Conservation (phyloP, 768 basidiomycete genomes). For the Wakefieldia striispora region DNA sequence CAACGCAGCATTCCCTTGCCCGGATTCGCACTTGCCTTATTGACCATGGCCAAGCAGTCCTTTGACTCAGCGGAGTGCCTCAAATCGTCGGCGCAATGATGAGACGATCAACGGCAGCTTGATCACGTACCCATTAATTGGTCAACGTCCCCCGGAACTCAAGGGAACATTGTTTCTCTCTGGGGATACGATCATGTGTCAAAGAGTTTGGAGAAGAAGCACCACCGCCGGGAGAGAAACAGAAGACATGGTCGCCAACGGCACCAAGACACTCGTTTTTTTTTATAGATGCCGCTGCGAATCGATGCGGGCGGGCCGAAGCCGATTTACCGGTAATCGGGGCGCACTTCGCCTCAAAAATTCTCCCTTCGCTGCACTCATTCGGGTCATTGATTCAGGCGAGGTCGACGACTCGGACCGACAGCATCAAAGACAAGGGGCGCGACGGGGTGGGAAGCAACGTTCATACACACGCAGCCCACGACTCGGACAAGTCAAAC, state of each 20-base stretch:
- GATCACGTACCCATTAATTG: constrained; percentile 6
- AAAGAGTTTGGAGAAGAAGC: background rate
- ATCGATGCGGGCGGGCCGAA: background rate
- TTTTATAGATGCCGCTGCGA: background rate
- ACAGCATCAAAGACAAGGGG: background rate
- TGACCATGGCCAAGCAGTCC: background rate
- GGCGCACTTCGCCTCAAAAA: background rate
- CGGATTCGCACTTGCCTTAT: constrained; percentile 4
- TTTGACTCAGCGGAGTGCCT: background rate
- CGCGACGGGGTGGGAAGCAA: no score
- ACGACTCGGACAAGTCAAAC: background rate
- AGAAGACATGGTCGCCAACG: background rate
- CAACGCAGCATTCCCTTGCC: background rate
- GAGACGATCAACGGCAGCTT: background rate
- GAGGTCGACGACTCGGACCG: background rate
- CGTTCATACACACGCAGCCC: constrained; percentile 1
- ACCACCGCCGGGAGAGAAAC: background rate
- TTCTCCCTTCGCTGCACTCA: background rate
- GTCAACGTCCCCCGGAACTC: background rate
- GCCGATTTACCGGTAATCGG: background rate
- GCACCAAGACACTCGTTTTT: background rate
- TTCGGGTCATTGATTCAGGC: background rate
- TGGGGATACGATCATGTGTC: constrained; percentile 4
- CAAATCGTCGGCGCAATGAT: background rate
- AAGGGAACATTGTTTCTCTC: background rate